phyloP scores from a whole-genome alignment of 2,329 filamentous ascomycete species.

The Penicillium sp. region DNA sequence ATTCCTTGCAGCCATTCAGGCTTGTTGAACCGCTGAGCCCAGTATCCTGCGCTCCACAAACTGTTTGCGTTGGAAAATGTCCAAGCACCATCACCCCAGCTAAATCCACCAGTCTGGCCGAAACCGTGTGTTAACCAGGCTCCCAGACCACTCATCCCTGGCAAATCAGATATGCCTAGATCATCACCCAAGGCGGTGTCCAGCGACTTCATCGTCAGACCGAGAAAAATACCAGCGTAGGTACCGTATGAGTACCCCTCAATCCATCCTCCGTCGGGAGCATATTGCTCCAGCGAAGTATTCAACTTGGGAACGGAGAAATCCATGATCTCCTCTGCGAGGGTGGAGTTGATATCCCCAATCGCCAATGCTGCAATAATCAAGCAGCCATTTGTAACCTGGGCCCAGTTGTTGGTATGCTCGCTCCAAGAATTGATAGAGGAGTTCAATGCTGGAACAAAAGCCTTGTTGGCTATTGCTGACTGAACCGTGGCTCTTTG shows the following conservation, averaged over 20 bases:
- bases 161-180: not conserved
- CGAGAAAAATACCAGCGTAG: conserved; percentile 4
- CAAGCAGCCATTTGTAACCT: conserved; percentile 1
- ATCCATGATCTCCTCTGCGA: not conserved
- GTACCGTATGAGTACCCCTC: conserved; percentile 6
- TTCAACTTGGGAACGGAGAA: conserved; percentile 1
- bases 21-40: not conserved
- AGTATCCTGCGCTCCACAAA: conserved; percentile 4
- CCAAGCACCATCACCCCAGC: conserved; percentile 5
- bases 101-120: conserved; percentile 1
- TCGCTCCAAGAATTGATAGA: conserved; percentile 5
- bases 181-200: conserved; percentile 1
- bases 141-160: not conserved
- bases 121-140: conserved; percentile 1
- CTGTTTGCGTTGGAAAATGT: conserved; percentile 6
- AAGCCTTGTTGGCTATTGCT: not conserved
- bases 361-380: conserved; percentile 1
- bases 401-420: conserved; percentile 7
- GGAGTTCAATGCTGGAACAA: conserved; percentile 1
- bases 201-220: not conserved
- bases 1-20: conserved; percentile 4
- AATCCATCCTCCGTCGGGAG: conserved; percentile 2
- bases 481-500: not conserved
- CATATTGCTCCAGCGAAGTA: not conserved
- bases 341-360: not conserved